Base-by-base conservation (phyloP, 495 filamentous ascomycete species). In the Penicillium turbatum region DNA sequence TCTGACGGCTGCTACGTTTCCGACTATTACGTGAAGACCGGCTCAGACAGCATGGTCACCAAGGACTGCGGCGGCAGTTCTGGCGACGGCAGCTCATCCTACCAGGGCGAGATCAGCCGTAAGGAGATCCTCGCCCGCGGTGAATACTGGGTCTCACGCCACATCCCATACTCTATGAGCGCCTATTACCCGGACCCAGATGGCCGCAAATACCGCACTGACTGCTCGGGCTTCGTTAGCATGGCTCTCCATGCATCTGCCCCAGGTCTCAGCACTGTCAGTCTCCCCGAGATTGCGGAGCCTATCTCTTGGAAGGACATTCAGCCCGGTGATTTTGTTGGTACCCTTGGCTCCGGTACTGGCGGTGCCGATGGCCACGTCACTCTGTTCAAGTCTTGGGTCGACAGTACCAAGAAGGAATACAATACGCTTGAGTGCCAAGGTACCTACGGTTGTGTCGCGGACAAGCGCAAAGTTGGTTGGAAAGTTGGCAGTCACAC, bases 1-100 rank as follows among this genome's bases (percentile, higher is more conserved):
- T 47, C 48, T 30, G 54, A 56, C 21, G 48, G 48, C 54, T 56
- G 48, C 41, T 56, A 56, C 26, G 48, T 56, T 15, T 32, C 54
- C 48, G 54, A 56, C 54, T 56, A 52, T 48, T 56, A 56, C 19
- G 54, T 56, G 35, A 56, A 56, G 48, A 56, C 54, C 12, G 54
- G 48, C 48, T 56, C 54, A 0, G 38, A 38, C 35, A 36, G 48
- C 48, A 56, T 56, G 54, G 54, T 56, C 34, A 51, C 48, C 35
- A 36, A 52, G 34, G 42, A 52, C 13, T 56, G 54, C 35, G 48
- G 48, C 30, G 54, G 54, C 15, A 52, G 54, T 41, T 52, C 54
- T 37, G 54, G 54, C 19, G 27, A 30, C 26, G 54, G 48, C 27
- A 36, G 27, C 48, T 56, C 54, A n/a, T 51, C 48, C 42, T 56